Evolutionary conservation across 768 basidiomycete genomes (phyloP), one percentile per base, ranked within the genome.

Genomic region (Cyclocybe cylindracea): DNA sequence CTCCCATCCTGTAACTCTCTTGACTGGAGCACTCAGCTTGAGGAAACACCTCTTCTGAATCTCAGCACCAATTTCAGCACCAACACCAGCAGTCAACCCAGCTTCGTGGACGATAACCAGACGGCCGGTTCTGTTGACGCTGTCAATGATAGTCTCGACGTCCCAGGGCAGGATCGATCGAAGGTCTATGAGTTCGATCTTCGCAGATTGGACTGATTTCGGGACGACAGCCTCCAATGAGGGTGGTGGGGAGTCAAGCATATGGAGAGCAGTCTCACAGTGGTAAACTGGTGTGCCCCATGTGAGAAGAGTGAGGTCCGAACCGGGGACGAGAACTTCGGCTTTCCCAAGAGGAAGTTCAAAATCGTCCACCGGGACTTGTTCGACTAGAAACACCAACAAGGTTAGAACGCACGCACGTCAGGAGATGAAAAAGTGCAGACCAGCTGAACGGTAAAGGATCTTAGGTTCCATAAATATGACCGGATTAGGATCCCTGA

Each of bases 401-500:
- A 37, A 37, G 10, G 24, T 39, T 18, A 54, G 42, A 51, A 47
- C 10, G 29, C 11, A 18, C 13, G 16, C 7, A 1, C 6, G 8
- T 41, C 32, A 11, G 7, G 43, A 16, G n/a, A 35, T 11, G 7
- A 24, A 10, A 18, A 7, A 9, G 10, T 16, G 8, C 51, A 44
- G 58, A 89, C 89, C 82, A 61, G 94, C 84, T 40, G 94, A 94
- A 44, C 94, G 86, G 66, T 98, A 98, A 10, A 98, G 73, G 50
- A 96, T 82, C 73, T 98, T 87, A 40, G 94, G 94, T 67, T 98
- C 94, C 86, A 98, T 91, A 68, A 98, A 92, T 39, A 98, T 83
- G 10, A 94, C 90, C 0, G 95, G 95, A 61, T 95, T 95, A 0
- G 92, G 91, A 61, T 98, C 94, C 34, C 94, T 83, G 48, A 98